phyloP scores from a whole-genome alignment of 176 grass and related monocot species.

The Oryza australiensis region DNA sequence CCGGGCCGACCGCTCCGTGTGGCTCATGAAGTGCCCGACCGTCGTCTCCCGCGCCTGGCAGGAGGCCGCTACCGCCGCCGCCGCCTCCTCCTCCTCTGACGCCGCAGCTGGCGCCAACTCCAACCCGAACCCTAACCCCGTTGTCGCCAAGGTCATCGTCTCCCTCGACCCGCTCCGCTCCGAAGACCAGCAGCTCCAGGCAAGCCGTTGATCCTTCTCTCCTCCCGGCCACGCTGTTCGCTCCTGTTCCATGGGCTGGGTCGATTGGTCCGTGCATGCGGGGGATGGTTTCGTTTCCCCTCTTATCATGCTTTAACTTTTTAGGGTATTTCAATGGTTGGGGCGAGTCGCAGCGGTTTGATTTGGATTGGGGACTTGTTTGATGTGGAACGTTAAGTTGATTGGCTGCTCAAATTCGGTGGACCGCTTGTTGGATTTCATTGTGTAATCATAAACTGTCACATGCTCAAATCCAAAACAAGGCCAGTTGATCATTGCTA shows the following conservation, averaged over 20 bases:
- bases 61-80: conserved; percentile 39
- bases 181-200: conserved; percentile 62
- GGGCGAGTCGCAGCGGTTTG: not conserved
- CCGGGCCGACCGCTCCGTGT: conserved; percentile 69
- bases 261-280: not conserved
- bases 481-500: not conserved
- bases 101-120: not conserved
- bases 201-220: conserved; percentile 12
- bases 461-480: not conserved
- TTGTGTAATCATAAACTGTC: not conserved
- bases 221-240: not conserved
- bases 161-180: conserved; percentile 76
- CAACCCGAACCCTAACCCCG: conserved; percentile 48
- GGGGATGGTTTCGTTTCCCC: not conserved
- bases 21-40: conserved; percentile 95
- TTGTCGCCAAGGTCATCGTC: conserved; percentile 76
- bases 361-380: not conserved
- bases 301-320: not conserved
- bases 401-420: not conserved
- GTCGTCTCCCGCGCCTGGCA: conserved; percentile 78
- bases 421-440: not conserved
- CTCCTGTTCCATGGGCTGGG: not conserved
- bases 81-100: not conserved
- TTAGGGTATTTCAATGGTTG: not conserved
- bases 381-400: not conserved